These are phyloP conservation scores for Edaphochlamys debaryana DNA, from an alignment of 139 green algal genomes.

Conservation along the genomic window DNA sequence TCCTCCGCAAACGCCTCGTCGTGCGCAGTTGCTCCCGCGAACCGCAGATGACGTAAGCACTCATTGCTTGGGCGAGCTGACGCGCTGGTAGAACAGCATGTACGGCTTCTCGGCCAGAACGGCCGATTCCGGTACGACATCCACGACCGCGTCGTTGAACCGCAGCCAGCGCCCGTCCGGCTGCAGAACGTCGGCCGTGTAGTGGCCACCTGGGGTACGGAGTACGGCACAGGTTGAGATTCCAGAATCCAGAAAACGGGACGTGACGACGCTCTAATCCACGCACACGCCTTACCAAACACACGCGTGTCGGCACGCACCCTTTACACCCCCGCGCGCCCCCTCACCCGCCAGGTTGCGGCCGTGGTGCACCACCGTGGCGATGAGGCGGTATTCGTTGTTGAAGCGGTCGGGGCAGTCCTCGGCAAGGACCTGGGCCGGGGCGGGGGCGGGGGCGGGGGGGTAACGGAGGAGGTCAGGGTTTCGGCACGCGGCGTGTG, in stretches of 20 bases:
- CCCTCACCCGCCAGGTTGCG: conserved; percentile 51
- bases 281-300: neutral
- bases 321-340: too few species aligned
- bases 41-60: too few species aligned
- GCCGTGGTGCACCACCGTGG: conserved; percentile 82
- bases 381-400: conserved; percentile 73
- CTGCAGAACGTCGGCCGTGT: conserved; percentile 85
- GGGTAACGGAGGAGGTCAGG: neutral
- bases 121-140: conserved; percentile 46
- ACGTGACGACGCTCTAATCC: neutral
- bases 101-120: conserved; percentile 75
- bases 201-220: conserved; percentile 72
- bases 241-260: neutral
- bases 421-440: conserved; percentile 55
- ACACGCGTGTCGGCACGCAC: too few species aligned
- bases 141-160: conserved; percentile 82
- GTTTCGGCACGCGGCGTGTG: too few species aligned
- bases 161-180: conserved; percentile 72
- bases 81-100: conserved; percentile 81
- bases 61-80: too few species aligned
- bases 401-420: conserved; percentile 60
- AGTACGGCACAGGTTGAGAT: too few species aligned
- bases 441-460: too few species aligned
- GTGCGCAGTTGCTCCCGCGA: too few species aligned
- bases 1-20: too few species aligned